Base-by-base conservation (phyloP, 306 rosid species). In the Urtica urens region DNA sequence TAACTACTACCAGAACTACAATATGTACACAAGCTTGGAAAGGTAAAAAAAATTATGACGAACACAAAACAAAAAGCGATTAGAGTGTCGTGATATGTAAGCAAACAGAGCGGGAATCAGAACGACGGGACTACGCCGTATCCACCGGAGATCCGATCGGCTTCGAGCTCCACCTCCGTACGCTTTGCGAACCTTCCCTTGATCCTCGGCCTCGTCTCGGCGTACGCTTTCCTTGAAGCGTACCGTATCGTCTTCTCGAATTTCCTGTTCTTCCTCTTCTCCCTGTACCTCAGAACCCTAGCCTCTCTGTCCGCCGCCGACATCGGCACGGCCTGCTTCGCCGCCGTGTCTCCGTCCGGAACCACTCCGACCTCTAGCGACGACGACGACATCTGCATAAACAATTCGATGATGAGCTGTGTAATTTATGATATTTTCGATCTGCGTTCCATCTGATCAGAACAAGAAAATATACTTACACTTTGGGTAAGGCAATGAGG, bases 191-290 rank as follows among this genome's bases (percentile, higher is more conserved):
- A 90, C 72, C 99, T 70, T 0, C 99, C 99, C 69, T 90, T 90
- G 77, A 90, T 79, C 62, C 99, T 71, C 0, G 99, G 99, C 60
- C 99, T 73, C 4, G 94, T 77, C 60, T 90, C 99, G 0, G 99
- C 99, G 40, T 90, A 90, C 0, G 99, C 99, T 50, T 90, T 90
- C 24, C 99, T 58, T 0, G 99, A 90, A 2, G 99, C 95, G 31
- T 90, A 90, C 1, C 99, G 94, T 30, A 90, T 85, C 9, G 95
- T 90, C 83, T 90, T 90, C 85, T 85, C 85, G 74, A 90, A 90
- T 68, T 80, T 90, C 29, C 99, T 26, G 57, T 81, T 90, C 95
- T 90, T 90, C 65, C 99, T 79, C 79, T 90, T 90, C 78, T 90
- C 95, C 28, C 81, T 77, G 71, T 90, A 90, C 87, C 99, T 90